Evolutionary conservation across 108 stramenopile genomes (phyloP).

Genomic region (Schizochytrium sp.): DNA sequence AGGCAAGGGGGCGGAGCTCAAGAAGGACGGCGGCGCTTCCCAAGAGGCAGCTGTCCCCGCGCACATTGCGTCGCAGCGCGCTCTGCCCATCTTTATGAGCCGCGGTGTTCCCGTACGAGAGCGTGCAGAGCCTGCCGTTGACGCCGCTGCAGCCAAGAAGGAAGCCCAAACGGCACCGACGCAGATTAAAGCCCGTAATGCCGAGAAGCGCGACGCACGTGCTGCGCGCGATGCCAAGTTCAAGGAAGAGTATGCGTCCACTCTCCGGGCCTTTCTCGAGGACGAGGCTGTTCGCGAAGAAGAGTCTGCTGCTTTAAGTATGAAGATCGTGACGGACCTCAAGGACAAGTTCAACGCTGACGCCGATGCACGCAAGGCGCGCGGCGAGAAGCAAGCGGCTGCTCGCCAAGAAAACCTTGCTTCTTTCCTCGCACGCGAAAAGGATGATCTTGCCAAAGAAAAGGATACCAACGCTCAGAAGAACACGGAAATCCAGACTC

Average conservation of each 20-base stretch:
- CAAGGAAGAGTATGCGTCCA: neutral
- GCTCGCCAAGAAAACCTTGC: neutral
- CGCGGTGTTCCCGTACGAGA: neutral
- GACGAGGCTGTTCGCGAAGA: neutral
- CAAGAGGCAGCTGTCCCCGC: neutral
- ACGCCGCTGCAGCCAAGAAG: neutral
- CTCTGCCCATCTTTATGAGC: neutral
- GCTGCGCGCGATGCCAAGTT: neutral
- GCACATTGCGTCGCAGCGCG: neutral
- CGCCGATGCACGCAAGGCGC: neutral
- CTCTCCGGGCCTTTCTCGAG: neutral
- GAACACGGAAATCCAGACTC: neutral
- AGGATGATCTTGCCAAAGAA: neutral
- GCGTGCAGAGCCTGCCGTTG: neutral
- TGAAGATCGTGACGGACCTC: neutral
- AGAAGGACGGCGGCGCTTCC: neutral
- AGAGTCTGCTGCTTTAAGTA: neutral
- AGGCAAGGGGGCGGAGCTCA: no score
- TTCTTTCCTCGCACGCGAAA: neutral
- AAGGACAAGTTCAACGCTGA: neutral
- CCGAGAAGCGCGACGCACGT: neutral
- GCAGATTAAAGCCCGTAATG: neutral
- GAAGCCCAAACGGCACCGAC: neutral
- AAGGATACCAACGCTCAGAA: neutral
- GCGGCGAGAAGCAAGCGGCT: neutral